phyloP scores from a whole-genome alignment of 2,329 filamentous ascomycete genomes.

The Colletotrichum nymphaeae region DNA sequence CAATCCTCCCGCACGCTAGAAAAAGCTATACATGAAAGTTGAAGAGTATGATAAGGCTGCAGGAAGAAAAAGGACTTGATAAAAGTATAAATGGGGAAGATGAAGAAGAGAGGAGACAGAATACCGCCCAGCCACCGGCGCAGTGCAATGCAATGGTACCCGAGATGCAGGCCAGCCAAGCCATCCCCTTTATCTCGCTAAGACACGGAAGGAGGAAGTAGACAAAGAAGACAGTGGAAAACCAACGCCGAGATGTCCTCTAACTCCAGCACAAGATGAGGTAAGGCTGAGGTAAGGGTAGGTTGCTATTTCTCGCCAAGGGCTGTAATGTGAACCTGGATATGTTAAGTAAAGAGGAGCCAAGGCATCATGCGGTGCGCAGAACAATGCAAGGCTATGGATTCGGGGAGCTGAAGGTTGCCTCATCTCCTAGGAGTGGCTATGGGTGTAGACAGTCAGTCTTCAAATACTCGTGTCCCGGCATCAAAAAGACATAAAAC shows the following conservation, averaged over 20 bases:
- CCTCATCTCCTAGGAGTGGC: conserved; percentile 39
- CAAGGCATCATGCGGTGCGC: background rate
- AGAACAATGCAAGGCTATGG: background rate
- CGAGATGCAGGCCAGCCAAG: conserved; percentile 31
- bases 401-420: background rate
- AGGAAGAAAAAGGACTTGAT: background rate
- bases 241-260: conserved; percentile 11
- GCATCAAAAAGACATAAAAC: conserved; percentile 31
- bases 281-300: background rate
- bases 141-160: conserved; percentile 28
- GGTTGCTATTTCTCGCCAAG: background rate
- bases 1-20: background rate
- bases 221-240: background rate
- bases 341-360: background rate
- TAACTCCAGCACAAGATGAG: background rate
- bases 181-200: background rate
- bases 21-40: background rate
- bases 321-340: background rate
- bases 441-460: conserved; percentile 14
- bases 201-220: background rate
- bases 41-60: background rate
- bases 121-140: conserved; percentile 11
- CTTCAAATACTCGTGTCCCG: background rate
- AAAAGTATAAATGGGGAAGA: background rate
- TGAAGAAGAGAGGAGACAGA: background rate